Base-by-base conservation (phyloP, 73 alveolate species). In the Urostyla sp. region DNA sequence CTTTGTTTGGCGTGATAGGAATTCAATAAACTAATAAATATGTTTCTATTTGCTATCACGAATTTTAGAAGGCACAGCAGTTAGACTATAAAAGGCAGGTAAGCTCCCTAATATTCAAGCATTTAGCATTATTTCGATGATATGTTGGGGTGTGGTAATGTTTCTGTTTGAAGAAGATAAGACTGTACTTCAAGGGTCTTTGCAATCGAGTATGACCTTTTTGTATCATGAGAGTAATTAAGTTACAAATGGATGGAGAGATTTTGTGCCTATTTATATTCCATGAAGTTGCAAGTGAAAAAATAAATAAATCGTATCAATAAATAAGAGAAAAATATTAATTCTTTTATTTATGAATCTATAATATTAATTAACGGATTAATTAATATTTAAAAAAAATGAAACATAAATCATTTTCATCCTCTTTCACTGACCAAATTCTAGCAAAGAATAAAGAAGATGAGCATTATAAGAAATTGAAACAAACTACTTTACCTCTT, bases 101-200 rank as follows among this genome's bases (percentile, higher is more conserved):
- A 18, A 34, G 0, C 38, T 92, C 20, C 89, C 96, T 18, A 48
- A 59, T 16, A 34, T 53, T 35, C 53, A 75, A 28, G 87, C 86
- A 21, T 92, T 90, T 59, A 82, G 86, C 13, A 38, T 27, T 1
- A 72, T 85, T 32, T 83, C 93, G 15, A 77, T 86, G 66, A 32
- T 90, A 13, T 77, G 72, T 32, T 92, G 98, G 96, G 96, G 92
- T 18, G 67, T 90, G 15, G 96, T 89, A 28, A 89, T 92, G 96
- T 84, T 60, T 69, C 38, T 92, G 20, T 92, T 92, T 51, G 96
- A 90, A 56, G 91, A 80, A 34, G 93, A 92, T 72, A 45, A 67
- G 43, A 59, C 78, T 5, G 82, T 75, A 26, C 90, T 92, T 30
- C 79, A 92, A 67, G 78, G 84, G 51, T 87, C 95, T 0, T 67